Evolutionary conservation across 441 rosid species (phyloP), one percentile per base, ranked within the genome.

Genomic region (Croton laevigatus): DNA sequence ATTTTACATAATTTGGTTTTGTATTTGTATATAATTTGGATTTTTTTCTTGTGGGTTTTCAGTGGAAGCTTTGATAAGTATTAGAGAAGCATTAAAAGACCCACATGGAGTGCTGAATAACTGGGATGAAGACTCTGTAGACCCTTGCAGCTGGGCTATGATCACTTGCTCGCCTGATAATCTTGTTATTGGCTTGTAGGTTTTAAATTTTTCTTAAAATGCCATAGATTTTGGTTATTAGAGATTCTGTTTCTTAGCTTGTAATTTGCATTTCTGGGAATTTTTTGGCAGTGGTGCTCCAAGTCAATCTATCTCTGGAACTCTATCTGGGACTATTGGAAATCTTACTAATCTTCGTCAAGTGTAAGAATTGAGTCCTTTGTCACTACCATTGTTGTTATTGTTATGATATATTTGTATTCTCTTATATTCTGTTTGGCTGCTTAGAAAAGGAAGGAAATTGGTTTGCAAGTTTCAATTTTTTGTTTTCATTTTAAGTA

Each of bases 121-220:
- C 85, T 93, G 98, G 97, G 98, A 93, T 72, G 92, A 84, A 71
- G 88, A 89, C 59, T 91, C 97, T 57, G 98, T 93, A 65, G 98
- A 93, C 84, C 98, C 98, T 36, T 93, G 98, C 73, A 93, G 96
- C 71, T 93, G 98, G 98, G 91, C 96, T 36, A 88, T 93, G 97
- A 76, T 91, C 78, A 80, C 92, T 82, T 93, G 97, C 63, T 93
- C 97, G 36, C 16, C 83, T 27, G 98, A 87, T 52, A 91, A 88
- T 74, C 91, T 91, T 61, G 96, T 91, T 27, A 79, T 71, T 72
- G 89, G 90, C 87, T 60, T 93, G 98, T 91, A 66, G 65, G 97
- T 84, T 40, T 46, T 34, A 13, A 19, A 38, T 49, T 45, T 23
- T 32, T 70, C 11, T 66, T 54, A 38, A 23, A 23, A 57, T 66